A percentile compares a stretch with the other conserved stretches of the same genome.
Conservation (phyloP, 2,329 filamentous ascomycete species). For the Epichloe amarillans region DNA sequence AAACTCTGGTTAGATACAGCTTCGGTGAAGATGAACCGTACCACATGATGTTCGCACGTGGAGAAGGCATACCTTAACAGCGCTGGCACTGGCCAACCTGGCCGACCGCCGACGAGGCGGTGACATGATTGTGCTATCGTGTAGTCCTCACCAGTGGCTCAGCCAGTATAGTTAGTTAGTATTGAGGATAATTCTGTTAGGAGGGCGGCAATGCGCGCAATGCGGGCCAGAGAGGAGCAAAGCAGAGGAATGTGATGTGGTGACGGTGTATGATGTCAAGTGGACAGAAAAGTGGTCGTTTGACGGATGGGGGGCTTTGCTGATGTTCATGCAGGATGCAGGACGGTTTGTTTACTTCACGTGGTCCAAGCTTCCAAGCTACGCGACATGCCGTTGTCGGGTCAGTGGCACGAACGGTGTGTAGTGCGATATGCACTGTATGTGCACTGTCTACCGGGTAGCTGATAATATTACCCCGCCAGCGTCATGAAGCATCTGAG, state of each 20-base stretch:
- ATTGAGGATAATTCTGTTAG: not conserved
- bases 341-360: slow-evolving; percentile 15
- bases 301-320: slow-evolving; percentile 5
- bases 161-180: not conserved
- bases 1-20: slow-evolving; percentile 2
- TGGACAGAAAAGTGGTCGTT: slow-evolving; percentile 1
- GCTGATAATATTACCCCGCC: not conserved
- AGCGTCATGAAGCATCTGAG: too few relatives aligned
- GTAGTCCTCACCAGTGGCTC: not conserved
- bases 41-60: slow-evolving; percentile 2
- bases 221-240: slow-evolving; percentile 1
- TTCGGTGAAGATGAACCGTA: not conserved
- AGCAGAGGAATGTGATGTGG: slow-evolving; percentile 6
- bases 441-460: not conserved
- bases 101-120: slow-evolving; percentile 31
- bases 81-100: slow-evolving; percentile 26
- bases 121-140: slow-evolving; percentile 19
- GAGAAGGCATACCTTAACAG: slow-evolving; percentile 22
- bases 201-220: slow-evolving; percentile 4
- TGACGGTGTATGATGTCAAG: slow-evolving; percentile 7
- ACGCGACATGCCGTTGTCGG: not conserved
- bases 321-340: slow-evolving; percentile 10
- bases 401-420: not conserved
- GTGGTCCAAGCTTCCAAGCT: slow-evolving; percentile 1
- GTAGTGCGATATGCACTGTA: not conserved